Base-by-base conservation (phyloP, 1,139 yeast genomes). In the Yamadazyma sp. region DNA sequence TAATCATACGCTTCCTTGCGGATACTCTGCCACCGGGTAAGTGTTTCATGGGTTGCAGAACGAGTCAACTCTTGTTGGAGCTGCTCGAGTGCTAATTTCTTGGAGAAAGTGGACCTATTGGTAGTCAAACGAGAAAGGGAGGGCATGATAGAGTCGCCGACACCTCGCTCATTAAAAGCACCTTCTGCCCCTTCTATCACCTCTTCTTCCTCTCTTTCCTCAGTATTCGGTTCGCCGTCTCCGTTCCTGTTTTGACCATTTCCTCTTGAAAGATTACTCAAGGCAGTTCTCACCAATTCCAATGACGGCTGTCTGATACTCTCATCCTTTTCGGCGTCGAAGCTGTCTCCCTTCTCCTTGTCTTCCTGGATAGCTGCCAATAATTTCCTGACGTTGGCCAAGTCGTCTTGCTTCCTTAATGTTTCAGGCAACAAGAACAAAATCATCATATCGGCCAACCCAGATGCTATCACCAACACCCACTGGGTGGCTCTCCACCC, bases 401-500 rank as follows among this genome's bases (percentile, higher is more conserved):
- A 60, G 44, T 66, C 70, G 40, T 79, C 85, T 43, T 75, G 80
- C 16, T 55, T 61, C 41, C 87, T 63, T 26, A 87, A 66, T 0
- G 96, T 88, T 55, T 88, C 96, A 0, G 96, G 96, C 14, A 87
- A 64, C 2, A 70, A 63, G 34, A 86, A 69, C 2, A 78, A 49
- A 33, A 87, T 64, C 34, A 77, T 49, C 1, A 79, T 15, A 24
- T 75, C 66, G 42, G 79, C 74, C 11, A 73, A 58, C 0, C 83
- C 88, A 1, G 87, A 76, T 32, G 85, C 61, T 25, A 84, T 83
- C 24, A 83, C 87, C 60, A 87, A 64, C 40, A 86, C 79, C 94
- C 95, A 88, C 54, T 85, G 94, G 3, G 96, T 86, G 2, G 92
- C 87, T 56, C 95, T 70, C 95, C 96, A 88, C 5, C 87, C 87